Evolutionary conservation across 495 filamentous ascomycete genomes (phyloP), one percentile per base, ranked within the genome.

Genomic region (Penicillium subrubescens): DNA sequence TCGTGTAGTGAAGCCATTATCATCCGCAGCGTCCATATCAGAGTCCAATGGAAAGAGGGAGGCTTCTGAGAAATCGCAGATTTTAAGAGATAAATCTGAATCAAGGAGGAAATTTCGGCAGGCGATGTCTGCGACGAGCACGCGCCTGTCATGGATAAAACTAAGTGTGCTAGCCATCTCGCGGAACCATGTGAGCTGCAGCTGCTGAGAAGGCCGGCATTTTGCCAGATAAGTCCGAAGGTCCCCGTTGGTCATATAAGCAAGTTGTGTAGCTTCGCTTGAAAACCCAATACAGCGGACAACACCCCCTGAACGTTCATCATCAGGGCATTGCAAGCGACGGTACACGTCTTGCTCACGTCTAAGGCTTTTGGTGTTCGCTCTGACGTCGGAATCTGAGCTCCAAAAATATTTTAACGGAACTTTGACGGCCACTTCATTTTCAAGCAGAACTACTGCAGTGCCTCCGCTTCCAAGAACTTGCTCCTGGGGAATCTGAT

Each of bases 71-170:
- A 76, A 75, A 61, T 75, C 75, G 35, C 64, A 72, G n/a, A 76
- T 43, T 60, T 73, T 75, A 53, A 76, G 21, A 14, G 62, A 71
- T 29, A 76, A 60, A 61, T 76, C 65, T 8, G 67, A 60, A 64
- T 75, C 67, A 21, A 78, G 67, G 17, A 76, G 71, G 15, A 73
- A 67, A 59, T 76, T 76, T 14, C 66, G 64, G 55, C 55, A 70
- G 14, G 70, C 61, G 57, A 78, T 75, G 48, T 76, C 75, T 56
- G 67, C 63, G 5, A 75, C 58, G 60, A 77, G 64, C 27, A 77
- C 68, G 61, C 70, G 57, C 48, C 57, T 64, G 41, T 71, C 64
- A 68, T 75, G 68, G 41, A 75, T 72, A 39, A 64, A 60, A 6
- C 14, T 25, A 53, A 74, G 65, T 61, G 71, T 70, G 12, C 64